A percentile compares a stretch with the other conserved stretches of the same genome.
Evolutionary conservation across 1,139 yeast genomes (phyloP).

Genomic region (Suhomyces kunorum): DNA sequence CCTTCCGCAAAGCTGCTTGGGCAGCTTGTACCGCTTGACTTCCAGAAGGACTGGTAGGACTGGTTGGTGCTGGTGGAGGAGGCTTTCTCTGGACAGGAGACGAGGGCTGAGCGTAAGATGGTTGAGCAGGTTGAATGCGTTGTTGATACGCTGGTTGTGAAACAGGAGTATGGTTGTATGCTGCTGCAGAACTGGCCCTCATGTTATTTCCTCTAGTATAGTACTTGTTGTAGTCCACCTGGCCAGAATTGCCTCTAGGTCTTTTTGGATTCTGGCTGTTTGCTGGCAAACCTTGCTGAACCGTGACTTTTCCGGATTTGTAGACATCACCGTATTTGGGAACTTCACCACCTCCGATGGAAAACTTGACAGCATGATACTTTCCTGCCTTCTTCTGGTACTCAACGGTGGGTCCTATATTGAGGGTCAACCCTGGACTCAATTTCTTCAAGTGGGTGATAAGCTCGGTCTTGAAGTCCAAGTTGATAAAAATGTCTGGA

Average conservation of each 20-base stretch:
- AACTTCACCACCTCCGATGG: conserved; percentile 52
- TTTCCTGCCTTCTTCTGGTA: conserved; percentile 93
- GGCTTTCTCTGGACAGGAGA: conserved; percentile 17
- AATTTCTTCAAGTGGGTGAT: conserved; percentile 71
- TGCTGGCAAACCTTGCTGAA: conserved; percentile 77
- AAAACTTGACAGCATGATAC: conserved; percentile 70
- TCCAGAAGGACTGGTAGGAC: conserved; percentile 10
- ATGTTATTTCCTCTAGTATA: conserved; percentile 34
- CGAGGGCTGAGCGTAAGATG: conserved; percentile 3
- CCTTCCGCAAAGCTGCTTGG: conserved; percentile 13
- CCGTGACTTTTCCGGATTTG: conserved; percentile 86
- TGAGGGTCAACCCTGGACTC: conserved; percentile 59
- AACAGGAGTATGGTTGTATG: conserved; percentile 11
- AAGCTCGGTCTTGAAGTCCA: conserved; percentile 87
- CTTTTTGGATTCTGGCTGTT: conserved; percentile 67
- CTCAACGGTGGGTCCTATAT: conserved; percentile 69
- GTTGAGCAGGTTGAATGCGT: conserved; percentile 12
- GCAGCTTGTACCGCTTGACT: conserved; percentile 13
- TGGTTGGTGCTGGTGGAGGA: conserved; percentile 11
- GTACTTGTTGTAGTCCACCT: conserved; percentile 48
- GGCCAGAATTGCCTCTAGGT: conserved; percentile 52
- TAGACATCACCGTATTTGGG: conserved; percentile 71
- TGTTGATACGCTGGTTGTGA: conserved; percentile 12
- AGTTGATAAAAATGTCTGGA: conserved; percentile 81
- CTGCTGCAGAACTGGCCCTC: conserved; percentile 11